These are phyloP conservation scores for Saccharum spontaneum DNA, from an alignment of 176 grass and related monocot genomes.

Conservation along the genomic window DNA sequence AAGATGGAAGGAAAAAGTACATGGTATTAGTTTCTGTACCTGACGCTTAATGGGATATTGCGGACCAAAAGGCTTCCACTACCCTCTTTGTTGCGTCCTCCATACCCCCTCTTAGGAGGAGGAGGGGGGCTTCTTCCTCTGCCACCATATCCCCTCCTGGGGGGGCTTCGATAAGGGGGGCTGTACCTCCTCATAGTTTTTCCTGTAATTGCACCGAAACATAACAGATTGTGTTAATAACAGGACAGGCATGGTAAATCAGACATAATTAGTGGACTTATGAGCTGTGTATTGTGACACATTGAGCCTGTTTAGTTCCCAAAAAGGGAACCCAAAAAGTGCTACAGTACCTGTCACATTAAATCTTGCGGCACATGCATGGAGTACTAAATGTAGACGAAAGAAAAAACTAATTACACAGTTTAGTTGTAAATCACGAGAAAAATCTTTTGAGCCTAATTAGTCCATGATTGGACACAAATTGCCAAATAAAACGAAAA, in stretches of 20 bases:
- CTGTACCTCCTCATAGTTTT: slow-evolving; percentile 90
- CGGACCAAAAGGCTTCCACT: slow-evolving; percentile 83
- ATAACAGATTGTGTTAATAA: background rate
- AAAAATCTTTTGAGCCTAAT: too few species aligned
- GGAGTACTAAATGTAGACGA: too few species aligned
- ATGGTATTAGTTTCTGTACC: slow-evolving; percentile 28
- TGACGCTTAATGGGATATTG: slow-evolving; percentile 82
- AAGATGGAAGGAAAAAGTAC: background rate
- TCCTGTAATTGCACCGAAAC: background rate
- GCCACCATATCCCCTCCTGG: slow-evolving; percentile 79
- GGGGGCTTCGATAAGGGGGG: slow-evolving; percentile 73
- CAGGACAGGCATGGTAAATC: background rate
- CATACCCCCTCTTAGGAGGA: slow-evolving; percentile 67
- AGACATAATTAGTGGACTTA: background rate
- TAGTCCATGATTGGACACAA: too few species aligned
- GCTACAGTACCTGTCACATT: too few species aligned
- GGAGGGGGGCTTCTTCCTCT: slow-evolving; percentile 79
- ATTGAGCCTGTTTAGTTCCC: too few species aligned
- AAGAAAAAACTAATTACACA: too few species aligned
- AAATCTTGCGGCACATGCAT: too few species aligned
- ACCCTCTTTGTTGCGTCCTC: slow-evolving; percentile 59
- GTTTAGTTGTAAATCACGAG: too few species aligned
- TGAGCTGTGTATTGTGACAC: background rate
- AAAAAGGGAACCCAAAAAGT: too few species aligned
- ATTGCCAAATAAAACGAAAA: too few species aligned